Base-by-base conservation (phyloP, 306 rosid species). In the Inga oerstediana region DNA sequence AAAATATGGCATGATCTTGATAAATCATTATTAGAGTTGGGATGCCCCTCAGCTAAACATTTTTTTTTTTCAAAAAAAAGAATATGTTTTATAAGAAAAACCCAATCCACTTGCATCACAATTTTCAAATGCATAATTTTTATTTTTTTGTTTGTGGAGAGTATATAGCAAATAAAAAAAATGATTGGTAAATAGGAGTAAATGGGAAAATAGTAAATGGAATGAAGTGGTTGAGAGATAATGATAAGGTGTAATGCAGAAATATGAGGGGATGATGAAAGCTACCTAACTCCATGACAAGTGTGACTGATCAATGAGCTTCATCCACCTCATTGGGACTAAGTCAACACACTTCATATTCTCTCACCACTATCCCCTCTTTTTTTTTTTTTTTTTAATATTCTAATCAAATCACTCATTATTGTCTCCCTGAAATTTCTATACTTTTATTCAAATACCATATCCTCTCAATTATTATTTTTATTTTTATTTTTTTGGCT, bases 241-340 rank as follows among this genome's bases (percentile, higher is more conserved):
- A 54, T 54, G 64, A 56, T 17, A 52, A 9, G 30, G 24, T 56
- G 11, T n/a, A n/a, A 10, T 22, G 66, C 66, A 59, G 35, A 9
- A 9, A 16, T 4, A 48, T 27, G 77, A 32, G 16, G 10, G 54
- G 64, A 34, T 73, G 44, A 48, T 30, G 43, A 27, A 2, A 24
- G 3, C 77, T 27, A 49, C 77, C 58, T 72, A 72, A 17, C 43
- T 65, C 71, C 43, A 65, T 32, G 71, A 34, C 71, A 65, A 13
- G n/a, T 6, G n/a, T 15, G 3, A 16, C 17, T 37, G 8, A 72
- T 27, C 22, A 72, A 51, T 24, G 51, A 72, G 16, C 39, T 72
- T 72, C n/a, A 22, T 72, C 62, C 77, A 74, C 44, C 77, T 16
- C 16, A 48, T 48, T 30, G 49, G 15, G 62, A 74, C 62, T 24